Base-by-base conservation (phyloP, 805 yeast genomes). In the Lachancea lanzarotensis region DNA sequence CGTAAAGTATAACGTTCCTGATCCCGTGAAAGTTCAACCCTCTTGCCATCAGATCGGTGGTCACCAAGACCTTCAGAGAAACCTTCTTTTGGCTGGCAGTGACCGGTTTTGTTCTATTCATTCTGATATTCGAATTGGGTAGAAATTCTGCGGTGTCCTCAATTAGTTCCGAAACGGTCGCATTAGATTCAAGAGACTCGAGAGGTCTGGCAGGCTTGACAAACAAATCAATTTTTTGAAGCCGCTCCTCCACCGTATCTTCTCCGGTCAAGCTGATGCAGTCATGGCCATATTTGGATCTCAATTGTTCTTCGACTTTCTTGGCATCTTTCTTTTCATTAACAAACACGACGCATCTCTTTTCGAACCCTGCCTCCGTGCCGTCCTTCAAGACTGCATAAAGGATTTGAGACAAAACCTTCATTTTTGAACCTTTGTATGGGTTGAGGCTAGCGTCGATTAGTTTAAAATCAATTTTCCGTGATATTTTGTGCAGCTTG, bases 41-140 rank as follows among this genome's bases (percentile, higher is more conserved):
- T 57, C 98, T 73, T 1, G 97, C 90, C 46, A 87, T 71, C 36
- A 93, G 70, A 64, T 91, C 98, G 0, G 98, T 89, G 18, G 95
- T 84, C 0, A 91, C 80, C 27, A 93, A 70, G 0, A 91, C 83
- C 54, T 83, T 82, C 47, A 87, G 60, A 36, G 60, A 66, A 52
- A 51, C 48, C 34, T n/a, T 16, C 15, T 11, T 25, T 5, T 30
- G 20, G 17, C 66, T 63, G 1, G 68, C 65, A 2, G 68, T 65
- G 10, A 66, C 55, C 2, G 41, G 15, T 16, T 12, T 11, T 3
- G 46, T 22, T 10, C n/a, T 25, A 5, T 18, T 13, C n/a, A 35
- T 15, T 4, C 32, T 49, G 35, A 26, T 47, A 49, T n/a, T 47
- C 45, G 16, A 50, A 47, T n/a, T 45, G 36, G 27, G 47, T 31